Percentiles rank a stretch among this genome's conserved stretches.
These are phyloP conservation scores for Aspergillus brasiliensis DNA, from an alignment of 2,329 filamentous ascomycete genomes.

Conservation along the genomic window DNA sequence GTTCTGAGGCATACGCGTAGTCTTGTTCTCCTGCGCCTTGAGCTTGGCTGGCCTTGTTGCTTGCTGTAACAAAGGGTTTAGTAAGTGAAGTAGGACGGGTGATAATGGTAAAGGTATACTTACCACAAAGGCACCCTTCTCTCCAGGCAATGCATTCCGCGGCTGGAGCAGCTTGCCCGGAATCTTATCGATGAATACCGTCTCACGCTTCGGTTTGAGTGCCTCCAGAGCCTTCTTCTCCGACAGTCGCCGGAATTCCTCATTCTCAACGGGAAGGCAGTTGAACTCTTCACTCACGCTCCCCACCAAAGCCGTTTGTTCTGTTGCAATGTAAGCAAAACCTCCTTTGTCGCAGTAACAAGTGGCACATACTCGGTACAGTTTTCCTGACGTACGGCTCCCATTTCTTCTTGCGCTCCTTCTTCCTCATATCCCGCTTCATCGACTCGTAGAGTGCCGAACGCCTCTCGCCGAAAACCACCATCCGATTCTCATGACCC, in stretches of 20 bases:
- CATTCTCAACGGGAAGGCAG: constrained; percentile 71
- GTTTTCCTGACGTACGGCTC: constrained; percentile 61
- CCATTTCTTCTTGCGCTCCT: constrained; percentile 55
- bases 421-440: constrained; percentile 48
- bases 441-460: constrained; percentile 50
- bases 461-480: constrained; percentile 47
- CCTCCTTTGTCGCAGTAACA: not conserved
- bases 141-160: constrained; percentile 53
- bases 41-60: constrained; percentile 56
- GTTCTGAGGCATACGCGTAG: constrained; percentile 84
- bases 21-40: constrained; percentile 72
- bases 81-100: constrained; percentile 4
- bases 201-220: constrained; percentile 62
- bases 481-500: constrained; percentile 61
- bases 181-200: constrained; percentile 51
- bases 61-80: constrained; percentile 39
- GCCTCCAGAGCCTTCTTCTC: constrained; percentile 60
- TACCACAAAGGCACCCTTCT: constrained; percentile 48
- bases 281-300: constrained; percentile 75
- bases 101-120: constrained; percentile 20
- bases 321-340: constrained; percentile 45
- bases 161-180: constrained; percentile 59
- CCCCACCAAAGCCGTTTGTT: constrained; percentile 76
- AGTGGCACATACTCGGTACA: constrained; percentile 69
- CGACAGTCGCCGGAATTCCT: constrained; percentile 67